These are phyloP conservation scores for Candida fluviatilis DNA, from an alignment of 805 yeast species.

Conservation along the genomic window DNA sequence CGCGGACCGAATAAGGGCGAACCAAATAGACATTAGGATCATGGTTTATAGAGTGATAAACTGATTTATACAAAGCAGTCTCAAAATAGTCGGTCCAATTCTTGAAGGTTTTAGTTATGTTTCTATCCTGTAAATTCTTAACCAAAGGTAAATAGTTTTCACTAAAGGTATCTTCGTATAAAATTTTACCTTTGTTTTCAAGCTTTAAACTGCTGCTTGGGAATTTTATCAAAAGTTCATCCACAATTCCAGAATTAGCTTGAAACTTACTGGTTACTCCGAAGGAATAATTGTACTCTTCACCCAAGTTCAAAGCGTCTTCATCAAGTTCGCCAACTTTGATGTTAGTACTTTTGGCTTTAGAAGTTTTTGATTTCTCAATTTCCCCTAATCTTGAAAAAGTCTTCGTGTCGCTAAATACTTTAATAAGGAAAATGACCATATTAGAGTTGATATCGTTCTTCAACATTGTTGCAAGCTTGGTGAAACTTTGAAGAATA, in stretches of 20 bases:
- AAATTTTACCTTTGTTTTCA: conserved; percentile 2
- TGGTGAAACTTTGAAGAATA: conserved; percentile 32
- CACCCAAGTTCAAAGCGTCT: conserved; percentile 29
- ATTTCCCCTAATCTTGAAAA: conserved; percentile 18
- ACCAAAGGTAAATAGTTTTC: conserved; percentile 8
- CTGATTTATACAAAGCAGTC: conserved; percentile 14
- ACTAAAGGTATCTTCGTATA: conserved; percentile 11
- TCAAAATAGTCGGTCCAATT: conserved; percentile 35
- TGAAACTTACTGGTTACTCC: conserved; percentile 52
- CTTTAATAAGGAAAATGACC: conserved; percentile 34
- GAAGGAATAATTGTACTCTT: conserved; percentile 45
- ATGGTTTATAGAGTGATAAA: conserved; percentile 24
- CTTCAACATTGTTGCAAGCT: conserved; percentile 27
- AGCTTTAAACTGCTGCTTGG: conserved; percentile 2
- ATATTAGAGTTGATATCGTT: conserved; percentile 39
- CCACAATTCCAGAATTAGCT: conserved; percentile 22
- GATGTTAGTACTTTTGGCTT: conserved; percentile 14
- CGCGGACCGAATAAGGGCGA: conserved; percentile 20
- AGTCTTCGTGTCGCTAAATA: conserved; percentile 33
- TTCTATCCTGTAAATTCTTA: not conserved
- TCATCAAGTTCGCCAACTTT: conserved; percentile 24
- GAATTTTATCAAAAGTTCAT: conserved; percentile 31
- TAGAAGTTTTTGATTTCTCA: conserved; percentile 15
- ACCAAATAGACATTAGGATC: conserved; percentile 29
- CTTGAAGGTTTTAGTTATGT: conserved; percentile 1